Evolutionary conservation across 768 basidiomycete species (phyloP), one percentile per base, ranked within the genome.

Genomic region (Tricholoma sp.): DNA sequence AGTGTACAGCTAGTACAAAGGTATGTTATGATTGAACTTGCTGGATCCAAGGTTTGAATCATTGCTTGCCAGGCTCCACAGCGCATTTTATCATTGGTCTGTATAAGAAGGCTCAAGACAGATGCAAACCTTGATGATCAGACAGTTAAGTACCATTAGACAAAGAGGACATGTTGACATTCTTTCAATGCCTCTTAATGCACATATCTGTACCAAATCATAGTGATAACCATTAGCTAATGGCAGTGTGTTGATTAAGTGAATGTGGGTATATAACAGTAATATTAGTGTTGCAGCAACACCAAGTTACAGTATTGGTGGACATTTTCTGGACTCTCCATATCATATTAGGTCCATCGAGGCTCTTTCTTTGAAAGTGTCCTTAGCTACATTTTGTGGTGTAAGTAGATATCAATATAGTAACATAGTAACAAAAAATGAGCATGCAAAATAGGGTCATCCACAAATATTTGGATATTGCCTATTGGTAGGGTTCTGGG

Each of bases 1-100:
- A 31, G 72, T 94, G 9, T 76, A 83, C 21, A 96, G 93, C n/a
- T 91, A 88, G 89, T 99, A 99, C 76, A 98, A 98, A 77, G 95
- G 93, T 83, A 61, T 27, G n/a, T 22, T 10, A 50, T 12, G 14
- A 21, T 12, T 39, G 3, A 16, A 22, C 8, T 9, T 46, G 10
- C 45, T 16, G 4, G 16, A 50, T 27, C 3, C 16, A 3, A 29
- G 19, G 27, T 50, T 46, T 5, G 4, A 22, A 50, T 18, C n/a
- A 9, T 10, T 10, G 6, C 4, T 34, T 43, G 50, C 21, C 61
- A 93, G 91, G 96, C 41, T 93, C 93, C 2, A 91, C 91, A 0
- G 95, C 96, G 2, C 96, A 98, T 70, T 91, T 97, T 72, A 88
- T 91, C 58, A 73, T 84, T 54, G 77, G 81, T 59, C 69, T 88